Conservation (phyloP, 2,329 filamentous ascomycete species). For the Fusarium palustre region DNA sequence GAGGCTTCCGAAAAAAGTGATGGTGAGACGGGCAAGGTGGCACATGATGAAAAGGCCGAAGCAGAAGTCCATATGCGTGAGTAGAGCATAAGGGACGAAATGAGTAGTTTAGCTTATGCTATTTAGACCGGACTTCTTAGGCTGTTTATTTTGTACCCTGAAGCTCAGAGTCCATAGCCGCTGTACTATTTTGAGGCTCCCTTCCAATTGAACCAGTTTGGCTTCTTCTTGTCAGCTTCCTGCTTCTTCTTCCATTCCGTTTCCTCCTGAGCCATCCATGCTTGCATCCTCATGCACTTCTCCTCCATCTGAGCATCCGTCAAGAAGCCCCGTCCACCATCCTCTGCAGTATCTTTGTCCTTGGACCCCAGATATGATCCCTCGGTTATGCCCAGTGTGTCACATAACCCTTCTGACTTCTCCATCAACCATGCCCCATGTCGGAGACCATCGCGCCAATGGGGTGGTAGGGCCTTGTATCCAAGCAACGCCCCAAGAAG, state of each 20-base stretch:
- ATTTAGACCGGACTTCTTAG: no score
- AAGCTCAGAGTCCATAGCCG: no score
- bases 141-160: no score
- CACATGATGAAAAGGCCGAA: slow-evolving; percentile 40
- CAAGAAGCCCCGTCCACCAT: slow-evolving; percentile 56
- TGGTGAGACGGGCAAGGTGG: slow-evolving; percentile 27
- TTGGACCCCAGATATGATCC: slow-evolving; percentile 51
- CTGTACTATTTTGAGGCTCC: background rate
- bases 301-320: slow-evolving; percentile 54
- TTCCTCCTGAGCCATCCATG: slow-evolving; percentile 48
- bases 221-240: slow-evolving; percentile 41
- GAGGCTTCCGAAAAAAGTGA: slow-evolving; percentile 40
- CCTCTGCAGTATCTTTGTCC: slow-evolving; percentile 56
- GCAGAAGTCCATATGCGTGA: slow-evolving; percentile 23
- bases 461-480: slow-evolving; percentile 58
- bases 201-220: slow-evolving; percentile 40
- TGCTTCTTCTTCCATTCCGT: slow-evolving; percentile 45
- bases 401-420: slow-evolving; percentile 57
- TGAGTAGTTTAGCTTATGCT: no score
- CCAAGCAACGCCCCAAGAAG: slow-evolving; percentile 62
- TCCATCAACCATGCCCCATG: slow-evolving; percentile 59
- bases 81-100: background rate
- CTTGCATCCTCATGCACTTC: slow-evolving; percentile 51
- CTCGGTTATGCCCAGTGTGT: slow-evolving; percentile 53
- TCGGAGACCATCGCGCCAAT: slow-evolving; percentile 62